phyloP scores from a whole-genome alignment of 768 basidiomycete species.

The Collybiopsis luxurians region DNA sequence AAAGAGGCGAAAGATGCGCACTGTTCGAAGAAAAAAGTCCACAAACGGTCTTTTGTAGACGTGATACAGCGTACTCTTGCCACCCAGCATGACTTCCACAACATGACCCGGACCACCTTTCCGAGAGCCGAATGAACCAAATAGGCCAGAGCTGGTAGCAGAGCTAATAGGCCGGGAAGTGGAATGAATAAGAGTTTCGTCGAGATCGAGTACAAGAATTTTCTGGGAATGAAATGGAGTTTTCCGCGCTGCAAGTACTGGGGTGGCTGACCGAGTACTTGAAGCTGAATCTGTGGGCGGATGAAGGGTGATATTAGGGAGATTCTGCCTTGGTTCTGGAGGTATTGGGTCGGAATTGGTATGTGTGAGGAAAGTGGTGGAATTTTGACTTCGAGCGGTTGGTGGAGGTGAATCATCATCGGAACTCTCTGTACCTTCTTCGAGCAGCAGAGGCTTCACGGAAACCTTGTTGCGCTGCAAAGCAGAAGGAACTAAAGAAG shows the following conservation, averaged over 20 bases:
- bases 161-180: constrained; percentile 75
- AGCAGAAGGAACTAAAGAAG: constrained; percentile 32
- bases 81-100: constrained; percentile 90
- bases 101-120: constrained; percentile 78
- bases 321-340: neutral
- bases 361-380: neutral
- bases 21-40: constrained; percentile 91
- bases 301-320: neutral
- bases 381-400: neutral
- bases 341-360: constrained; percentile 8
- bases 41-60: constrained; percentile 99
- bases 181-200: constrained; percentile 98
- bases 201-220: constrained; percentile 94
- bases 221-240: constrained; percentile 83
- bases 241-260: constrained; percentile 48
- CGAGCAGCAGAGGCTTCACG: constrained; percentile 31
- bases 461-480: constrained; percentile 23
- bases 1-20: constrained; percentile 30
- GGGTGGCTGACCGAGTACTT: constrained; percentile 43
- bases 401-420: constrained; percentile 21
- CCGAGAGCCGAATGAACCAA: constrained; percentile 53
- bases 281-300: constrained; percentile 18
- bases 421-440: constrained; percentile 29
- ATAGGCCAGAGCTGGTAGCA: constrained; percentile 52
- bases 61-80: constrained; percentile 89